Evolutionary conservation across 2,329 filamentous ascomycete species (phyloP).

Genomic region (Coleophoma cylindrospora): DNA sequence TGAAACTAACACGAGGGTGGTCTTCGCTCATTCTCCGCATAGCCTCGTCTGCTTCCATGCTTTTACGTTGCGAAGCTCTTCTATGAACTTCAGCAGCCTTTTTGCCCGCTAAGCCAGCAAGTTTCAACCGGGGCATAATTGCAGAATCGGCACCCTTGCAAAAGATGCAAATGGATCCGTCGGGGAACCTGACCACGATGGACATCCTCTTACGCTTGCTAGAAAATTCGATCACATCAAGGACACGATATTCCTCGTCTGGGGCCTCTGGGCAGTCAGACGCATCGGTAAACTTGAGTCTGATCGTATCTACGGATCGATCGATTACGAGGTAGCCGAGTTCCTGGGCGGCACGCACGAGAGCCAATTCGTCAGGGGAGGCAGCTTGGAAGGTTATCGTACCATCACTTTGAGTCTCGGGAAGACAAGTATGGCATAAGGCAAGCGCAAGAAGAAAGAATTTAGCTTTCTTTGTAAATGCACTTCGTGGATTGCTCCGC

Average conservation of each 20-base stretch:
- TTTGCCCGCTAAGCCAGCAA: constrained; percentile 68
- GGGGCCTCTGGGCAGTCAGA: constrained; percentile 14
- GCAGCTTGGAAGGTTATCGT: constrained; percentile 79
- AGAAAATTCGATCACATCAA: constrained; percentile 88
- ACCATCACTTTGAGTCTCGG: constrained; percentile 66
- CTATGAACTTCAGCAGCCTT: constrained; percentile 58
- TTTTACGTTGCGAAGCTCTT: constrained; percentile 53
- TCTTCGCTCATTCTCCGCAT: constrained; percentile 47
- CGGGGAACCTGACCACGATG: constrained; percentile 77
- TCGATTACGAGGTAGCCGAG: constrained; percentile 75
- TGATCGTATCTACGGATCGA: constrained; percentile 66
- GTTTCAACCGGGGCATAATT: constrained; percentile 71
- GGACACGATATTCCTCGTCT: constrained; percentile 65
- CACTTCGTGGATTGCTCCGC: constrained; percentile 65
- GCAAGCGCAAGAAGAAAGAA: constrained; percentile 82
- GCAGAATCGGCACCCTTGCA: constrained; percentile 89
- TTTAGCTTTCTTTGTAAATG: constrained; percentile 73
- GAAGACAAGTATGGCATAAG: constrained; percentile 86
- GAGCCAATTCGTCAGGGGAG: constrained; percentile 83
- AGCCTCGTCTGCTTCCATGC: constrained; percentile 53
- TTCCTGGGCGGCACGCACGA: constrained; percentile 80
- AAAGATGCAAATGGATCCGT: constrained; percentile 75
- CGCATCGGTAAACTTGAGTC: constrained; percentile 31
- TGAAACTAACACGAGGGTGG: constrained; percentile 12
- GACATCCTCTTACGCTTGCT: constrained; percentile 90